Conservation (phyloP, 805 yeast genomes). For the Kodamaea jinghongensis region DNA sequence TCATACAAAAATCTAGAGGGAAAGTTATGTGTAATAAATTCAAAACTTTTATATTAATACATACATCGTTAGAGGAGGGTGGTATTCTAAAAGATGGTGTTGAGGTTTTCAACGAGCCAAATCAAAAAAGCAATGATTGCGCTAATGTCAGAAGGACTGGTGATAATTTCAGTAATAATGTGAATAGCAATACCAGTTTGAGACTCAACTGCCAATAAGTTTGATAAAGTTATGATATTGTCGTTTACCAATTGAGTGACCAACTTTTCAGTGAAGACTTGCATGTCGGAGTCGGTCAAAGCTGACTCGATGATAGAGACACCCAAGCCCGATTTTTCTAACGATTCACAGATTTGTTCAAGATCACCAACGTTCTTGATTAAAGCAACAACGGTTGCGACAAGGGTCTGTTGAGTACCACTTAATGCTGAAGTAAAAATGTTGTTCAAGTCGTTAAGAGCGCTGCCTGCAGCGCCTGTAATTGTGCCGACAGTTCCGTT, state of each 20-base stretch:
- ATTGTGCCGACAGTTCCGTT: conserved; percentile 7
- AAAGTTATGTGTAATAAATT: too few species aligned
- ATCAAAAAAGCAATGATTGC: conserved; percentile 3
- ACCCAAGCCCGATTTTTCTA: conserved; percentile 23
- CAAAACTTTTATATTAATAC: too few species aligned
- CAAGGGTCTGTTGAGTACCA: conserved; percentile 7
- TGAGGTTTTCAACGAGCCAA: conserved; percentile 2
- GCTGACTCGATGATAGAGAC: conserved; percentile 16
- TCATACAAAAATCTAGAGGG: too few species aligned
- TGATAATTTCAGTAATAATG: conserved; percentile 6
- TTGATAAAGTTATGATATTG: conserved; percentile 12
- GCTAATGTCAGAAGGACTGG: conserved; percentile 4
- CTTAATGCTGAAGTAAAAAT: conserved; percentile 2
- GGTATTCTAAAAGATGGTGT: conserved; percentile 1
- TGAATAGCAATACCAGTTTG: conserved; percentile 13
- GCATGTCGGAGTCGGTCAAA: conserved; percentile 16
- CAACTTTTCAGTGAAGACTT: conserved; percentile 18
- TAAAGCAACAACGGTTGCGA: conserved; percentile 14
- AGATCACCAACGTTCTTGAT: conserved; percentile 17
- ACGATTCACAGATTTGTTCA: conserved; percentile 19
- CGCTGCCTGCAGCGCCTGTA: conserved; percentile 4
- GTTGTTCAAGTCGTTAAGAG: conserved; percentile 1
- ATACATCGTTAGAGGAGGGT: too few species aligned
- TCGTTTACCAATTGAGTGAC: conserved; percentile 14
- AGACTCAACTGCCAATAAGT: conserved; percentile 12